Percentiles rank a stretch among this genome's conserved stretches.
phyloP scores from a whole-genome alignment of 164 flowering plant genomes.

The Magnolia kwangsiensis region DNA sequence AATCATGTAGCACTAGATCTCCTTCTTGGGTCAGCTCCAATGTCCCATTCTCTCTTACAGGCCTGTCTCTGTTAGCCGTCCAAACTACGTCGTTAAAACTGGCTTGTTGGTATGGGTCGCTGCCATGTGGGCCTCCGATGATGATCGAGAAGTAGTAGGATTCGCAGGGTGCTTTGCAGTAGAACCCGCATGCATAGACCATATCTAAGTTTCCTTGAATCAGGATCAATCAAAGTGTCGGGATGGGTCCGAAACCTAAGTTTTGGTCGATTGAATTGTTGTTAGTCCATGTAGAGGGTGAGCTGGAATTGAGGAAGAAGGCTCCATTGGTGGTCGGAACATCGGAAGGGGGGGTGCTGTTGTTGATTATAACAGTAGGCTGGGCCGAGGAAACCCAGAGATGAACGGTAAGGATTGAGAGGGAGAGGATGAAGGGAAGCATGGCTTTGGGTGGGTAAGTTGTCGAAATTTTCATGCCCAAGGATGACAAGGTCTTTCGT shows the following conservation, averaged over 20 bases:
- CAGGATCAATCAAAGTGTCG: background rate
- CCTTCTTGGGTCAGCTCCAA: conserved; percentile 21
- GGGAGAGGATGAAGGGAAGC: background rate
- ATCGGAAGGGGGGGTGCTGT: too few species aligned
- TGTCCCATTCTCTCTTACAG: conserved; percentile 11
- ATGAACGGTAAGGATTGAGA: background rate
- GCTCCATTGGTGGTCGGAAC: background rate
- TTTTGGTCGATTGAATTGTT: background rate
- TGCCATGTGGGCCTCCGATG: too few species aligned
- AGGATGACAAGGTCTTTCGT: too few species aligned
- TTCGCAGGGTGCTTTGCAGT: conserved; percentile 4
- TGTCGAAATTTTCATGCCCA: too few species aligned
- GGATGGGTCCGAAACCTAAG: background rate
- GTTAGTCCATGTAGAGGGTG: conserved; percentile 5
- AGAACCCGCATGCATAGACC: conserved; percentile 8
- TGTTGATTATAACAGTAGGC: too few species aligned
- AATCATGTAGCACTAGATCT: conserved; percentile 23
- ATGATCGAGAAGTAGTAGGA: background rate
- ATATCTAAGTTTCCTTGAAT: background rate
- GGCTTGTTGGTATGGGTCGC: too few species aligned
- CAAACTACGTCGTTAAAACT: conserved; percentile 14
- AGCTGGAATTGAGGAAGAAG: background rate
- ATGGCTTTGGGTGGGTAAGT: too few species aligned
- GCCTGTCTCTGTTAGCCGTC: conserved; percentile 20
- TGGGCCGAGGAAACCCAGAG: background rate